A percentile compares a stretch with the other conserved stretches of the same genome.
Evolutionary conservation across 345 rosid species (phyloP).

Genomic region (Toxicodendron radicans): DNA sequence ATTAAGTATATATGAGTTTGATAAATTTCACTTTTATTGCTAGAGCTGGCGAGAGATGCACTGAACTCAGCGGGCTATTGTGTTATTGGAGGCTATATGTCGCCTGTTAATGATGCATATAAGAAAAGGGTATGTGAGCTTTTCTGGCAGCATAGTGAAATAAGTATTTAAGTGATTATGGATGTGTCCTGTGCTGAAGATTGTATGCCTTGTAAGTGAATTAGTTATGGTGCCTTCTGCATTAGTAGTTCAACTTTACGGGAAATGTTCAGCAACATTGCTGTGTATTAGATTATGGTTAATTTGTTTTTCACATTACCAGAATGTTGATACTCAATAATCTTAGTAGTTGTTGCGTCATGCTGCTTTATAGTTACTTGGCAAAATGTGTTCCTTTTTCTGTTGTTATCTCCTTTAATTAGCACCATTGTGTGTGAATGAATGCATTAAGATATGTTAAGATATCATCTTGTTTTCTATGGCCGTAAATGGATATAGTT

Average conservation of each 20-base stretch:
- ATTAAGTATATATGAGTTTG: not conserved
- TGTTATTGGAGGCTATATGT: constrained; percentile 92
- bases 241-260: not conserved
- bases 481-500: constrained; percentile 5
- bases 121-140: constrained; percentile 55
- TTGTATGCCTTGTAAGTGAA: not conserved
- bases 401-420: not conserved
- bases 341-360: not conserved
- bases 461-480: not conserved
- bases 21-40: constrained; percentile 22
- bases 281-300: not conserved
- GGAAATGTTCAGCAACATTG: not conserved
- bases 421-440: not conserved
- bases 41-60: constrained; percentile 88
- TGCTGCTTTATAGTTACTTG: not conserved
- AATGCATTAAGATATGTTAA: not conserved
- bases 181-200: not conserved
- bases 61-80: constrained; percentile 54
- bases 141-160: not conserved
- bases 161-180: not conserved
- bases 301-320: not conserved
- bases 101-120: constrained; percentile 91
- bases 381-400: constrained; percentile 3
- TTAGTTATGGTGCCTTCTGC: not conserved
- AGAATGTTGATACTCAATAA: not conserved